Evolutionary conservation across 2,329 filamentous ascomycete species (phyloP).

Genomic region (Microdochium nivale): DNA sequence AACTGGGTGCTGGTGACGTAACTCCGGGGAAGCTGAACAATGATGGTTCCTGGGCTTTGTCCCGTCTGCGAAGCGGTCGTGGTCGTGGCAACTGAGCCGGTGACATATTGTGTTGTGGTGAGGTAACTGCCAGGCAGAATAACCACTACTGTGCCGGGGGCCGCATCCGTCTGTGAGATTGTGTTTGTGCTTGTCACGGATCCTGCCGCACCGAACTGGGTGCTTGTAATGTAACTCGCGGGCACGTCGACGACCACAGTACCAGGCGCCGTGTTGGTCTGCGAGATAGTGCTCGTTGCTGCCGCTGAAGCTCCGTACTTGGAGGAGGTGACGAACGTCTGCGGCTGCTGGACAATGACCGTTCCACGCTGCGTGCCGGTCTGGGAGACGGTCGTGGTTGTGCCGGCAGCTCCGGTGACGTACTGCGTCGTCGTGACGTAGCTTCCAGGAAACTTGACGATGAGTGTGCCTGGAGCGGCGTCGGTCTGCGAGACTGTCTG

Average conservation of each 20-base stretch:
- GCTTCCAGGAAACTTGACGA: not conserved
- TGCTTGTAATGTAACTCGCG: not conserved
- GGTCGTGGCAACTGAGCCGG: not conserved
- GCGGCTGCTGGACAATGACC: not conserved
- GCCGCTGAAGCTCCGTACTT: not conserved
- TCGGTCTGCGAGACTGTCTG: not conserved
- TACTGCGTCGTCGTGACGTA: not conserved
- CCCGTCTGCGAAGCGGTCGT: not conserved
- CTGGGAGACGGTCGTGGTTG: not conserved
- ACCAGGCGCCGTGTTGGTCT: not conserved
- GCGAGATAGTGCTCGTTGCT: not conserved
- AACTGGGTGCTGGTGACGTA: not conserved
- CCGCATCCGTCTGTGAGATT: not conserved
- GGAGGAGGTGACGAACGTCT: not conserved
- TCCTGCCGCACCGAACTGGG: not conserved
- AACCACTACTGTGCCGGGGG: not conserved
- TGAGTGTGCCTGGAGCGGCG: not conserved
- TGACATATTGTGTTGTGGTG: not conserved
- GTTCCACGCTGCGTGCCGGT: not conserved
- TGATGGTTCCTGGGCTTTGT: not conserved
- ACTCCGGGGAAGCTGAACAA: not conserved
- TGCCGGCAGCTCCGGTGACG: not conserved
- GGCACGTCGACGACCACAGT: not conserved
- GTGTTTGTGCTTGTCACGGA: not conserved
- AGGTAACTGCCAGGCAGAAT: not conserved